Percentiles rank a stretch among this genome's conserved stretches.
Conservation (phyloP, 768 basidiomycete species). For the Astraeus odoratus region DNA sequence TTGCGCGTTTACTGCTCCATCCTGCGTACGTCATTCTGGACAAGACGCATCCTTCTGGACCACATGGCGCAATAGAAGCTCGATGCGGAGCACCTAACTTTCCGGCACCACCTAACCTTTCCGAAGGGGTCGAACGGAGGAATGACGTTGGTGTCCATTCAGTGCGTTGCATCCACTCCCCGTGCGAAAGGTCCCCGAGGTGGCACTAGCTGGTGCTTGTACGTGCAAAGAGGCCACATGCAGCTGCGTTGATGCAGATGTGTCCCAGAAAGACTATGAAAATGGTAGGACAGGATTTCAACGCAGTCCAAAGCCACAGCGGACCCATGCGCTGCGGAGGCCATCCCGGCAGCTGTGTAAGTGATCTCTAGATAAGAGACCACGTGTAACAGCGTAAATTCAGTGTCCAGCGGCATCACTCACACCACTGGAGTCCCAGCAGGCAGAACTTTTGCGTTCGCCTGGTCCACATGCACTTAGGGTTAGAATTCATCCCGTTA, state of each 20-base stretch:
- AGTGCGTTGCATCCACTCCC: slow-evolving; percentile 15
- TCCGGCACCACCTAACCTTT: slow-evolving; percentile 46
- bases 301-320: slow-evolving; percentile 24
- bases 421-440: slow-evolving; percentile 17
- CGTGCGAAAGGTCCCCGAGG: slow-evolving; percentile 43
- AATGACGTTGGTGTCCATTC: slow-evolving; percentile 21
- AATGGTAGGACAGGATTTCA: slow-evolving; percentile 32
- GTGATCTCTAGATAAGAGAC: slow-evolving; percentile 3
- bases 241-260: slow-evolving; percentile 22
- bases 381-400: slow-evolving; percentile 5
- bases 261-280: slow-evolving; percentile 50
- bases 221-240: slow-evolving; percentile 19
- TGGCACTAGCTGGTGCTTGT: slow-evolving; percentile 43
- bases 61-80: slow-evolving; percentile 10
- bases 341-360: slow-evolving; percentile 8
- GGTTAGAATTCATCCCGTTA: slow-evolving; percentile 52
- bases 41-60: slow-evolving; percentile 46
- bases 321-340: slow-evolving; percentile 17
- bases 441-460: slow-evolving; percentile 23
- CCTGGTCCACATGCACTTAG: slow-evolving; percentile 38
- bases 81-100: slow-evolving; percentile 32
- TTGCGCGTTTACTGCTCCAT: slow-evolving; percentile 39
- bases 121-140: slow-evolving; percentile 15
- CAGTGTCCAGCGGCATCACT: slow-evolving; percentile 15
- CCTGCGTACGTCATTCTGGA: slow-evolving; percentile 13